These are phyloP conservation scores for Daldinia eschscholtzii DNA, from an alignment of 2,329 filamentous ascomycete genomes.

Conservation along the genomic window DNA sequence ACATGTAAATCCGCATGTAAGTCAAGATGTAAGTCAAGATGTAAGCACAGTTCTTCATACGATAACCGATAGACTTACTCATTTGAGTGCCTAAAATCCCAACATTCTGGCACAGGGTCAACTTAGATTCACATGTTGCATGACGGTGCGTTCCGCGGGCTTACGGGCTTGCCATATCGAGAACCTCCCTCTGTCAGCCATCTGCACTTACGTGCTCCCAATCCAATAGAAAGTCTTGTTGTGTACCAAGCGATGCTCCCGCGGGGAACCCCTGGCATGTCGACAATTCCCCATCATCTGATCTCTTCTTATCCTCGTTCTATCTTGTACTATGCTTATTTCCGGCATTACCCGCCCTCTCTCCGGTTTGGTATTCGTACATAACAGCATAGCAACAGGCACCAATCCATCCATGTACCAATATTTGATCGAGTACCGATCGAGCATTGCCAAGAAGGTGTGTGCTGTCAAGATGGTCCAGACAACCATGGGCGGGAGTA, in stretches of 20 bases:
- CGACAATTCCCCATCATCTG: conserved; percentile 31
- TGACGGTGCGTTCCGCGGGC: conserved; percentile 35
- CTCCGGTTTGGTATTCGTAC: conserved; percentile 27
- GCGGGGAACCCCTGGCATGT: conserved; percentile 35
- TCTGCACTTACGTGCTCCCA: conserved; percentile 15
- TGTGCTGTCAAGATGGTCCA: conserved; percentile 39
- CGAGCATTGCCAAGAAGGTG: conserved; percentile 30
- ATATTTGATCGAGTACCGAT: conserved; percentile 21
- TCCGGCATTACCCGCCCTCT: conserved; percentile 35
- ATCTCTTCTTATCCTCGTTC: conserved; percentile 29
- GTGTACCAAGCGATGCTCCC: conserved; percentile 20
- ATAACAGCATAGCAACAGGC: not conserved
- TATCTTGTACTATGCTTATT: conserved; percentile 27
- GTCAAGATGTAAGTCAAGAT: not conserved
- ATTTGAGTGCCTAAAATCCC: conserved; percentile 28
- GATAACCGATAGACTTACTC: conserved; percentile 9
- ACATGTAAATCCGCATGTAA: no score
- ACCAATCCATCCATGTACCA: not conserved
- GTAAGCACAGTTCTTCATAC: not conserved
- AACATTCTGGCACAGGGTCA: conserved; percentile 28
- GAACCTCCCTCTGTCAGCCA: conserved; percentile 24
- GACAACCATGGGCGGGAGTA: conserved; percentile 7
- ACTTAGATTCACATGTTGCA: conserved; percentile 39
- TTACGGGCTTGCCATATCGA: conserved; percentile 30
- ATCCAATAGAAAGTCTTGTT: conserved; percentile 29